These are phyloP conservation scores for Phaseolus lunatus DNA, from an alignment of 306 rosid species.

Conservation along the genomic window DNA sequence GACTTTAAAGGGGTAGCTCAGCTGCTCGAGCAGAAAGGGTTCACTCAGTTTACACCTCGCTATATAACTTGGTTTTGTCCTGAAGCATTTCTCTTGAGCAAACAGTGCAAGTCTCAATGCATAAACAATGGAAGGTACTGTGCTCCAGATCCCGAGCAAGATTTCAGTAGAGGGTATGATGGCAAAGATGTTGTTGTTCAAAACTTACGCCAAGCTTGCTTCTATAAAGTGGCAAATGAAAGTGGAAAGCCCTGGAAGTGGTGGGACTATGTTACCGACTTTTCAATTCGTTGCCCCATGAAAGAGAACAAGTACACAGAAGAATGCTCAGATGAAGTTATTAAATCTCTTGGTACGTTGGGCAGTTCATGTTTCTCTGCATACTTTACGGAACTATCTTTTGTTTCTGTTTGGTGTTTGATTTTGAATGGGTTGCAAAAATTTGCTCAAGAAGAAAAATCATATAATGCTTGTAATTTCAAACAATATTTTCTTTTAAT, in stretches of 20 bases:
- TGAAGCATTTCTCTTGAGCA: conserved; percentile 72
- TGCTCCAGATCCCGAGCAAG: conserved; percentile 98
- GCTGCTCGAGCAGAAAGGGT: conserved; percentile 84
- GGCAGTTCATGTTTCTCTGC: conserved; percentile 31
- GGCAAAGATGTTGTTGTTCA: conserved; percentile 95
- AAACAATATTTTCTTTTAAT: background rate
- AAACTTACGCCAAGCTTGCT: conserved; percentile 93
- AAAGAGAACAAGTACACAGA: conserved; percentile 67
- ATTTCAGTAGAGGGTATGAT: conserved; percentile 88
- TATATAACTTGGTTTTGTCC: conserved; percentile 98
- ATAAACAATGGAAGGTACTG: conserved; percentile 91
- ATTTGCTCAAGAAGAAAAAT: background rate
- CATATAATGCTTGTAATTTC: background rate
- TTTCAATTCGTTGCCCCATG: conserved; percentile 96
- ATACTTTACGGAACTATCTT: conserved; percentile 13
- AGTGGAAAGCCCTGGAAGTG: conserved; percentile 97
- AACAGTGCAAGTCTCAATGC: conserved; percentile 93
- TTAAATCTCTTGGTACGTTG: conserved; percentile 82
- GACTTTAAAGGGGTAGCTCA: conserved; percentile 92
- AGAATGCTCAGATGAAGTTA: conserved; percentile 88
- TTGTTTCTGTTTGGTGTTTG: conserved; percentile 31
- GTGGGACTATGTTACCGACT: conserved; percentile 98
- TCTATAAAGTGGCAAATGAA: conserved; percentile 89
- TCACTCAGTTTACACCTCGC: conserved; percentile 88
- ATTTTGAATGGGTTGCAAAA: conserved; percentile 23